A percentile compares a stretch with the other conserved stretches of the same genome.
Evolutionary conservation across 208 protist species (phyloP).

Genomic region (Leishmania major): DNA sequence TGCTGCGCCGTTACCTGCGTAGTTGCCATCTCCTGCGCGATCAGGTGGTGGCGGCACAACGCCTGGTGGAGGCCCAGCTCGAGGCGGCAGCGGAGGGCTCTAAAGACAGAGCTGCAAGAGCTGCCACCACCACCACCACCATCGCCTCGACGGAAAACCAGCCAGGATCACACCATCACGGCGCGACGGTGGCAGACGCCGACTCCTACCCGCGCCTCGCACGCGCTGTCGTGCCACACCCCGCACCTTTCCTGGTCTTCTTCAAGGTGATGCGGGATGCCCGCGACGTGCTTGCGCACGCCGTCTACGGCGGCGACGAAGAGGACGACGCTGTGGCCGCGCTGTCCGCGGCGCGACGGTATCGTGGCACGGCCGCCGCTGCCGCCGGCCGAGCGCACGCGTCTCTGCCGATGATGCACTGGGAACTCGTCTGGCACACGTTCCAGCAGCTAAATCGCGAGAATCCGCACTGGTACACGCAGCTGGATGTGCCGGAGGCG

Average conservation of each 20-base stretch:
- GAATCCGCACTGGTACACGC: constrained; percentile 61
- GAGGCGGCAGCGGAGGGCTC: not conserved
- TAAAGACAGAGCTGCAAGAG: not conserved
- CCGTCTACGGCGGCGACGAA: constrained; percentile 12
- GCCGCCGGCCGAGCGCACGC: constrained; percentile 7
- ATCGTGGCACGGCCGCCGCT: not conserved
- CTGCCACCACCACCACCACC: not conserved
- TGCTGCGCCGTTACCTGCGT: constrained; percentile 72
- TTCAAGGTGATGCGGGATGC: constrained; percentile 77
- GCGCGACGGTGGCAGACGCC: not conserved
- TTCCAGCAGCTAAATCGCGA: constrained; percentile 83
- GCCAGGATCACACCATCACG: not conserved
- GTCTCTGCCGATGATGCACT: constrained; percentile 81
- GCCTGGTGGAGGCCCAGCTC: constrained; percentile 25
- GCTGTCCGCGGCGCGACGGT: not conserved
- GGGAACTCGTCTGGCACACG: constrained; percentile 73
- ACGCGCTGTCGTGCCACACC: constrained; percentile 46
- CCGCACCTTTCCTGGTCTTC: constrained; percentile 75
- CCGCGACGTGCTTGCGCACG: constrained; percentile 53
- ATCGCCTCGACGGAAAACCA: not conserved
- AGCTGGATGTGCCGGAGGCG: constrained; percentile 54
- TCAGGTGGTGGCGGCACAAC: constrained; percentile 34
- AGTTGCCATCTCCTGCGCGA: constrained; percentile 53
- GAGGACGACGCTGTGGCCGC: not conserved
- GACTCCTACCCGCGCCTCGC: constrained; percentile 15